Evolutionary conservation across 768 basidiomycete genomes (phyloP), one percentile per base, ranked within the genome.

Genomic region (Obba rivulosa): DNA sequence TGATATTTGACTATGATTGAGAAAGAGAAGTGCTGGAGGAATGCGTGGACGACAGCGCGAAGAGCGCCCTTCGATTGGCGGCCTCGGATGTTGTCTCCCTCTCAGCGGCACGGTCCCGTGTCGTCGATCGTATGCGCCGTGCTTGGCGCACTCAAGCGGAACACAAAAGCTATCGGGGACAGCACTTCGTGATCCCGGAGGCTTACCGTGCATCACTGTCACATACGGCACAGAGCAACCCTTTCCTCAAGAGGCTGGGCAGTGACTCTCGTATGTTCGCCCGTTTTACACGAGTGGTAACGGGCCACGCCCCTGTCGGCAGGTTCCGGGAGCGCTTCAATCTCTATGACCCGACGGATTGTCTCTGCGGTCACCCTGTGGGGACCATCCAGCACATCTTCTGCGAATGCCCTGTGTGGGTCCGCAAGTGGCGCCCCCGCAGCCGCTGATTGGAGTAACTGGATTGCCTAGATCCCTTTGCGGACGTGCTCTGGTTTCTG

Each of bases 291-390:
- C 43, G 31, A 3, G 24, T 50, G 17, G 17, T 50, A 17, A 44
- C 38, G 17, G 43, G 43, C n/a, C 50, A 51, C 31, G 35, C 38
- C 23, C 50, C 50, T 35, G 28, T 35, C 34, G 50, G 50, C 9
- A 38, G 34, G 22, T 51, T 41, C 40, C 23, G 50, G 13, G 25
- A 41, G 16, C 38, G 28, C 2, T 51, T 46, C 34, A 31, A 51
- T 21, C 22, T 42, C 17, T 20, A 34, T 35, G 24, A 25, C 4
- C 25, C 39, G n/a, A 14, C 11, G 9, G 37, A 16, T n/a, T 51
- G 50, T 22, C 49, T 28, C 7, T 50, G 43, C 44, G 23, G 43
- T 21, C 28, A 22, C 41, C 23, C 4, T 13, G 4, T 20, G 1
- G 48, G 43, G 14, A 24, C 48, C 23, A 31, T 28, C 4, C 18